Conservation (phyloP, 2,329 filamentous ascomycete genomes). For the Aspergillus sp. region DNA sequence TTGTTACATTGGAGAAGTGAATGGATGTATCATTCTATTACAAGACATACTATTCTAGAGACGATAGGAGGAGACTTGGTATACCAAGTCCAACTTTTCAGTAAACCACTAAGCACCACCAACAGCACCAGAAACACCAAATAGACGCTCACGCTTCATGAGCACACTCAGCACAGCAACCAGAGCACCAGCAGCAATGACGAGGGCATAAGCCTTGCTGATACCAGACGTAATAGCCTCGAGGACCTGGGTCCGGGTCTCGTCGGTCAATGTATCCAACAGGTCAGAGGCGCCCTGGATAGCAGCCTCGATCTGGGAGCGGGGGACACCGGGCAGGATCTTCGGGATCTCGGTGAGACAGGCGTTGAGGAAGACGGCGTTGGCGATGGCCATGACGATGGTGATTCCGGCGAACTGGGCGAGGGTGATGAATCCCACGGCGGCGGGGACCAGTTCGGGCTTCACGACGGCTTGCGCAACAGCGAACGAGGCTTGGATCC, state of each 20-base stretch:
- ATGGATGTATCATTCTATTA: neutral
- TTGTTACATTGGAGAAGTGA: neutral
- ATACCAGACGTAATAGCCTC: neutral
- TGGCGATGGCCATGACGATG: neutral
- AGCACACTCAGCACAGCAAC: neutral
- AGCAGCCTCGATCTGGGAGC: neutral
- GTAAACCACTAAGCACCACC: neutral
- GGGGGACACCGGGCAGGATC: neutral
- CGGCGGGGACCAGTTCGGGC: neutral
- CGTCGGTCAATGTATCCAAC: neutral
- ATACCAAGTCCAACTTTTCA: too few species aligned
- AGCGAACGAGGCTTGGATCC: slow-evolving; percentile 20
- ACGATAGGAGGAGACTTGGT: neutral
- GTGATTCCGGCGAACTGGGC: neutral
- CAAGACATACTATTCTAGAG: neutral
- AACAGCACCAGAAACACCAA: neutral
- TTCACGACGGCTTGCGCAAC: slow-evolving; percentile 15
- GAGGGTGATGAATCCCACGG: neutral
- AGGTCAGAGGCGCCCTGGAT: neutral
- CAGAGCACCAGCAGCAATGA: neutral
- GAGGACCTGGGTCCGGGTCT: neutral
- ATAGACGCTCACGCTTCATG: neutral
- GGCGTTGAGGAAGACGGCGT: slow-evolving; percentile 1
- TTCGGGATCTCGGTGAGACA: neutral
- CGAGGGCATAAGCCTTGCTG: neutral